Percentiles rank a stretch among this genome's conserved stretches.
Evolutionary conservation across 2,329 filamentous ascomycete genomes (phyloP).

Genomic region (Beauveria scarabaeidicola): DNA sequence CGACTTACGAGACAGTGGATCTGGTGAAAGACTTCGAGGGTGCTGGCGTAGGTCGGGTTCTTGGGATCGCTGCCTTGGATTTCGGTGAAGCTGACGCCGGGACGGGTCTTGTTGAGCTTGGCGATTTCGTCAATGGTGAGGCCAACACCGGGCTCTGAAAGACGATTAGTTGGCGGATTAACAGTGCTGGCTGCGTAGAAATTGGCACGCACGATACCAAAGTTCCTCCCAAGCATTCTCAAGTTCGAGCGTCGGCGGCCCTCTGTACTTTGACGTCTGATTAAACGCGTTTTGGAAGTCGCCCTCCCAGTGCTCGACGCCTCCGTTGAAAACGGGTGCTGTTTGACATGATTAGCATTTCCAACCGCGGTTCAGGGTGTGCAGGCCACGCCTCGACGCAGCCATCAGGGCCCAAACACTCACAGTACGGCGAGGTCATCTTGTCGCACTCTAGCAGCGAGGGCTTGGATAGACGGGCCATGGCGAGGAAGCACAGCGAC

Average conservation of each 20-base stretch:
- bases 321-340: conserved; percentile 7
- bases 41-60: conserved; percentile 9
- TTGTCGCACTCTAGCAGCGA: conserved; percentile 4
- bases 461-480: not conserved
- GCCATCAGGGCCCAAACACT: not conserved
- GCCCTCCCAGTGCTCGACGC: conserved; percentile 7
- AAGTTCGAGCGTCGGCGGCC: conserved; percentile 7
- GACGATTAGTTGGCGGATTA: not conserved
- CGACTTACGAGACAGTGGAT: conserved; percentile 13
- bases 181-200: not conserved
- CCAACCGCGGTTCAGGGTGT: not conserved
- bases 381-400: not conserved
- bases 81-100: not conserved
- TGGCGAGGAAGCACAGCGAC: not conserved
- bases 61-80: conserved; percentile 7
- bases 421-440: conserved; percentile 8
- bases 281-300: conserved; percentile 5
- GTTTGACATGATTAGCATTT: not conserved
- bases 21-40: conserved; percentile 15
- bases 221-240: conserved; percentile 9
- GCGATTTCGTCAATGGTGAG: not conserved
- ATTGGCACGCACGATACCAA: conserved; percentile 5
- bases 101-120: conserved; percentile 9
- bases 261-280: conserved; percentile 8
- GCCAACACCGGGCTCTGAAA: not conserved